phyloP scores from a whole-genome alignment of 2,329 filamentous ascomycete species.

The Colletotrichum sp. region DNA sequence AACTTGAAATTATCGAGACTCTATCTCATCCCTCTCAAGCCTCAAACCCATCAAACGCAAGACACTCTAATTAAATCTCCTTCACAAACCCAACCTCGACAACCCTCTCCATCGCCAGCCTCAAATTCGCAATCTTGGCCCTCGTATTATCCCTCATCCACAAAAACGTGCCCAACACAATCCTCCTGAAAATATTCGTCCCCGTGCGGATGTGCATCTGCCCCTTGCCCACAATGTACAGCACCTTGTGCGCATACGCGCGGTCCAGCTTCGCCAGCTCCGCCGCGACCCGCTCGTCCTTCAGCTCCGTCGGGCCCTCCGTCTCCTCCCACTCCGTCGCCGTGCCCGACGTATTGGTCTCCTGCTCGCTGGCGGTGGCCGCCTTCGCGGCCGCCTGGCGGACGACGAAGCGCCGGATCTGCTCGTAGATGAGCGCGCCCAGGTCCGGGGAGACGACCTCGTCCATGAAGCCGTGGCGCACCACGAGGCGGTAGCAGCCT shows the following conservation, averaged over 20 bases:
- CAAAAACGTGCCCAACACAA: constrained; percentile 60
- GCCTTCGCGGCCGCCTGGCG: constrained; percentile 28
- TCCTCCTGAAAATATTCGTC: constrained; percentile 45
- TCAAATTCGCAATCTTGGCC: constrained; percentile 68
- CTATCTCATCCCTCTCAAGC: neutral
- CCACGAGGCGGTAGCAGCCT: constrained; percentile 70
- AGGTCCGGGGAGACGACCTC: constrained; percentile 71
- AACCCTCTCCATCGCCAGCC: constrained; percentile 62
- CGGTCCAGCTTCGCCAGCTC: constrained; percentile 50
- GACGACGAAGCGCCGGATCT: constrained; percentile 56
- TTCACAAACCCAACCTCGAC: constrained; percentile 75
- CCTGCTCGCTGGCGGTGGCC: constrained; percentile 17
- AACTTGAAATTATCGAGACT: neutral
- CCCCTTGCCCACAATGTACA: constrained; percentile 67
- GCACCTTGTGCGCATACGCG: constrained; percentile 52
- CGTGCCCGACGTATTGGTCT: neutral
- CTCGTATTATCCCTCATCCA: constrained; percentile 71
- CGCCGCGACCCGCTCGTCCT: constrained; percentile 26
- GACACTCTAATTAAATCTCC: constrained; percentile 51
- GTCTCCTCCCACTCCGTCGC: neutral
- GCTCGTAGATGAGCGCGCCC: constrained; percentile 62
- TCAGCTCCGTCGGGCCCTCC: constrained; percentile 24
- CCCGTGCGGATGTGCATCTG: constrained; percentile 55
- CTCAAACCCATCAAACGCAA: neutral
- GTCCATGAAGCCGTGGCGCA: constrained; percentile 77